phyloP scores from a whole-genome alignment of 768 basidiomycete species.

The Amanita fuliginea region DNA sequence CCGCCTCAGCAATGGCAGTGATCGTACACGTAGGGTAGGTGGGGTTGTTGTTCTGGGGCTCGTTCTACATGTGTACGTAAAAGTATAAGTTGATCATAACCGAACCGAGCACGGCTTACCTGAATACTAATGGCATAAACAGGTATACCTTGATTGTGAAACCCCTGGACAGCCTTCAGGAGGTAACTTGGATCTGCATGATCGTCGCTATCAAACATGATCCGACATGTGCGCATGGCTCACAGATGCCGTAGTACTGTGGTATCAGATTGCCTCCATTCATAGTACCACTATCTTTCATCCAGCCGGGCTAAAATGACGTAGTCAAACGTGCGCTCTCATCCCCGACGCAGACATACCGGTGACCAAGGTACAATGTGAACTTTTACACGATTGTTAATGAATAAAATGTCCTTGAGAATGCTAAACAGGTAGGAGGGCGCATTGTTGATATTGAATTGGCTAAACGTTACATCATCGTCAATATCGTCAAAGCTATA shows the following conservation, averaged over 20 bases:
- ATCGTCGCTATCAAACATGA: neutral
- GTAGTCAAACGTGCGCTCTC: neutral
- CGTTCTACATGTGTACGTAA: conserved; percentile 20
- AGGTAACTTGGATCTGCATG: conserved; percentile 58
- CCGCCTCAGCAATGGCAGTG: conserved; percentile 41
- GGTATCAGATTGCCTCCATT: conserved; percentile 50
- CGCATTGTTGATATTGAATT: conserved; percentile 45
- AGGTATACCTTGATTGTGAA: conserved; percentile 46
- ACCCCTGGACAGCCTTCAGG: conserved; percentile 62
- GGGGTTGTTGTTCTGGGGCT: conserved; percentile 45
- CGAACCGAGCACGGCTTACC: neutral
- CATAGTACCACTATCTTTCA: conserved; percentile 62
- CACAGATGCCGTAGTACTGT: conserved; percentile 36
- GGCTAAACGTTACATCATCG: conserved; percentile 46
- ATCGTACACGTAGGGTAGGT: conserved; percentile 61
- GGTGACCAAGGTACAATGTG: conserved; percentile 70
- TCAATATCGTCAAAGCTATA: conserved; percentile 59
- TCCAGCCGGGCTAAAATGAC: conserved; percentile 57
- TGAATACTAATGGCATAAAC: conserved; percentile 58
- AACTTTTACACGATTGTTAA: conserved; percentile 42
- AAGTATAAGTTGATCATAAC: too few species aligned
- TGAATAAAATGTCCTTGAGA: conserved; percentile 48
- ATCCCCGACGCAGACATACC: conserved; percentile 23
- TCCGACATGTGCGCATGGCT: conserved; percentile 12
- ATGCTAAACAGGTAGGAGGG: conserved; percentile 57